Evolutionary conservation across 495 filamentous ascomycete species (phyloP).

Genomic region (Lophium mytilinum): DNA sequence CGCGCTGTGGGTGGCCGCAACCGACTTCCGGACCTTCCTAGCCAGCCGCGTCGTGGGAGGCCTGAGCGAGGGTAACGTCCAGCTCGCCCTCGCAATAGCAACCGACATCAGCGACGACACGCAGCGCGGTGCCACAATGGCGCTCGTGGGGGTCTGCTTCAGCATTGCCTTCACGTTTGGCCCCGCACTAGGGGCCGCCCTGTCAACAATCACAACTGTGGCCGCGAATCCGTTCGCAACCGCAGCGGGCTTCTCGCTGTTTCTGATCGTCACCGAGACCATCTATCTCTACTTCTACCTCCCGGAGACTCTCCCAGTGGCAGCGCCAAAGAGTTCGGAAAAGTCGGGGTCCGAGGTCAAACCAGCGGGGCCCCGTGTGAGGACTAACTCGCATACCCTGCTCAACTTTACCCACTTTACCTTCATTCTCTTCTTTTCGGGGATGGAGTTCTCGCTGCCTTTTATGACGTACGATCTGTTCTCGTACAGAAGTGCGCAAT

Average conservation of each 20-base stretch:
- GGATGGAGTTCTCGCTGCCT: slow-evolving; percentile 91
- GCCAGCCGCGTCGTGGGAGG: slow-evolving; percentile 87
- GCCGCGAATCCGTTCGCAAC: slow-evolving; percentile 88
- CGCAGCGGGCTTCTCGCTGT: slow-evolving; percentile 75
- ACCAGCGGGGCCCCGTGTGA: slow-evolving; percentile 23
- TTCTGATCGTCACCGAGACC: slow-evolving; percentile 77
- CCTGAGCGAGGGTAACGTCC: slow-evolving; percentile 92
- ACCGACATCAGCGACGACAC: slow-evolving; percentile 85
- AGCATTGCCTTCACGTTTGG: slow-evolving; percentile 96
- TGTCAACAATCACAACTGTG: slow-evolving; percentile 65
- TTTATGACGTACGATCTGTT: slow-evolving; percentile 97
- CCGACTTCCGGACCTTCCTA: slow-evolving; percentile 91
- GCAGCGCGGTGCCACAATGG: slow-evolving; percentile 83
- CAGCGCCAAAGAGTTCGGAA: slow-evolving; percentile 2
- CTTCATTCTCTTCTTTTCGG: slow-evolving; percentile 94
- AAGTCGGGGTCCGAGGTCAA: slow-evolving; percentile 26
- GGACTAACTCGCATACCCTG: slow-evolving; percentile 74
- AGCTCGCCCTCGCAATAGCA: slow-evolving; percentile 92
- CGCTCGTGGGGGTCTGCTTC: slow-evolving; percentile 92
- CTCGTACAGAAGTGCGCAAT: slow-evolving; percentile 63
- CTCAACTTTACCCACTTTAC: slow-evolving; percentile 80
- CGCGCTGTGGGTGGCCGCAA: slow-evolving; percentile 84
- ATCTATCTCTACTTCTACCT: slow-evolving; percentile 77
- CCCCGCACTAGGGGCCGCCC: slow-evolving; percentile 77
- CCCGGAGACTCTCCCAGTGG: slow-evolving; percentile 73